These are phyloP conservation scores for Micractinium conductrix DNA, from an alignment of 139 green algal genomes.

Conservation along the genomic window DNA sequence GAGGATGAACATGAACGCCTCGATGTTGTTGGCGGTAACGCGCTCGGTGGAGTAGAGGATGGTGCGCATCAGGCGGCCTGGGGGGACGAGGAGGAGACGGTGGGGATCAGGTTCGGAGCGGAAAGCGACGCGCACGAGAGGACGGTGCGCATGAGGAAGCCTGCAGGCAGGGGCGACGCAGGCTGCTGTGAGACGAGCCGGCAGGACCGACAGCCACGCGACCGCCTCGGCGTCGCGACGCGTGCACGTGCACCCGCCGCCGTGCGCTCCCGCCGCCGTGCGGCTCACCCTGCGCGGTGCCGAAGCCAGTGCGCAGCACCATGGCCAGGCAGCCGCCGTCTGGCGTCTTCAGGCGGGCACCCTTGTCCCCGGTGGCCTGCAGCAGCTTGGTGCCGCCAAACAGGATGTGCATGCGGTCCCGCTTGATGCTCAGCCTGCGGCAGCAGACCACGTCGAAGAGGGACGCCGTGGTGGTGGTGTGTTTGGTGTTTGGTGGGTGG, in stretches of 20 bases:
- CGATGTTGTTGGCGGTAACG: conserved; percentile 93
- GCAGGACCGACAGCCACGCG: no score
- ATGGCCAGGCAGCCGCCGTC: conserved; percentile 93
- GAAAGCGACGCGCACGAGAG: conserved; percentile 78
- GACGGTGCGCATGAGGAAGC: conserved; percentile 97
- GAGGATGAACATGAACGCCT: conserved; percentile 96
- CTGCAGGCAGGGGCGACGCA: conserved; percentile 20
- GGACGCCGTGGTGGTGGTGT: no score
- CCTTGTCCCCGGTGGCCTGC: conserved; percentile 78
- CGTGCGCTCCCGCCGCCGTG: no score
- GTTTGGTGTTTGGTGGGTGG: no score
- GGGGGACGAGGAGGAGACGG: background rate
- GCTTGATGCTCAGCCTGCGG: conserved; percentile 64
- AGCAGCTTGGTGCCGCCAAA: conserved; percentile 96
- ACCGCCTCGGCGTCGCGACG: no score
- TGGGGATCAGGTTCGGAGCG: background rate
- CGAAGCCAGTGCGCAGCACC: conserved; percentile 97
- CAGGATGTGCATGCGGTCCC: conserved; percentile 88
- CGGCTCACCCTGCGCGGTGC: conserved; percentile 89
- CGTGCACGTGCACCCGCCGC: no score
- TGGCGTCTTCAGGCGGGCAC: conserved; percentile 71
- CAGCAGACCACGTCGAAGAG: no score
- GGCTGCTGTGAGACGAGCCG: background rate
- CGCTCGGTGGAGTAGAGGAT: conserved; percentile 96
- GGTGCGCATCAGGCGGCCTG: conserved; percentile 95